phyloP scores from a whole-genome alignment of 371 early-diverging fungal species.

The Mucor ambiguus region DNA sequence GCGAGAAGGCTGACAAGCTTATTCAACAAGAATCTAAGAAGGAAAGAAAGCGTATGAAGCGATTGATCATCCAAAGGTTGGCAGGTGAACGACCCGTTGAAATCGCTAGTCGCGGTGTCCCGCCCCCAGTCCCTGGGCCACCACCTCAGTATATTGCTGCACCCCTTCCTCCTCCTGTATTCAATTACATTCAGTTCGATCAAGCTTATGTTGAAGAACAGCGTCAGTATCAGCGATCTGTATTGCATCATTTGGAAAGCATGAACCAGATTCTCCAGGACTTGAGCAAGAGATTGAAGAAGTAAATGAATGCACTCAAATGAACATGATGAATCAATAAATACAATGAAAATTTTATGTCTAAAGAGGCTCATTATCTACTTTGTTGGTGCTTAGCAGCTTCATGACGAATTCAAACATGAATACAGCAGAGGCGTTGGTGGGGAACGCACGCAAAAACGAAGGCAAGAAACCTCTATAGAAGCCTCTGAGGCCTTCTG shows the following conservation, averaged over 20 bases:
- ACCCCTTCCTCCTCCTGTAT: neutral
- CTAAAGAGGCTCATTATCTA: conserved; percentile 8
- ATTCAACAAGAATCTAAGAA: neutral
- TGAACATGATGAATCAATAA: neutral
- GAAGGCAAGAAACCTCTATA: conserved; percentile 87
- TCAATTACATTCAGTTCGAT: neutral
- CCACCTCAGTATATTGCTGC: neutral
- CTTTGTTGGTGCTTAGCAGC: conserved; percentile 20
- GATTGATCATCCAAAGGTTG: neutral
- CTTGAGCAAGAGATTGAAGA: neutral
- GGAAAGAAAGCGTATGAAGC: neutral
- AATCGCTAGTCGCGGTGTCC: neutral
- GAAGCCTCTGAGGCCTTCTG: conserved; percentile 74
- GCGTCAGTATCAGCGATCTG: neutral
- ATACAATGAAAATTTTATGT: neutral
- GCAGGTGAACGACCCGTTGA: neutral
- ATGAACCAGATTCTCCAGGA: neutral
- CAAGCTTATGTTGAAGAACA: neutral
- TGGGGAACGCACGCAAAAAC: conserved; percentile 89
- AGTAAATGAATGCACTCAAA: neutral
- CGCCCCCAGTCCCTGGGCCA: neutral
- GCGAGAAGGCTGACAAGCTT: neutral
- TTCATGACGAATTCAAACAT: conserved; percentile 76
- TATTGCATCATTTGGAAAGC: neutral
- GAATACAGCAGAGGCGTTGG: conserved; percentile 86